Evolutionary conservation across 768 basidiomycete genomes (phyloP), one percentile per base, ranked within the genome.

Genomic region (Amanita fuliginea): DNA sequence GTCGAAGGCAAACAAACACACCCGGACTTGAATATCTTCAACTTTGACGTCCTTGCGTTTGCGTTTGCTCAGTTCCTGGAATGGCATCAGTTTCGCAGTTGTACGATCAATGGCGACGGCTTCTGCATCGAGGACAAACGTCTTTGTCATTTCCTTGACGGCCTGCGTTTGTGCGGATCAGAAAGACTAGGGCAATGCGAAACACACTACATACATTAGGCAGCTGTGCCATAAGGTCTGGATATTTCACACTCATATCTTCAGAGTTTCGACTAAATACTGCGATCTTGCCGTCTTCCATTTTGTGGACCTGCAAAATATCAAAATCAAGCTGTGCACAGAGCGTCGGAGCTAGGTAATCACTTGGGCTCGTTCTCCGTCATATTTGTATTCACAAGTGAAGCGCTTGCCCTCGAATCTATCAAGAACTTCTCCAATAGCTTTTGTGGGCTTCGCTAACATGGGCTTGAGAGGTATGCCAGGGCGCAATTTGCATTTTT

Each of bases 341-440:
- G 21, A 28, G 6, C 3, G 28, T 18, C n/a, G 7, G 13, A 4
- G 39, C 16, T 46, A 3, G 13, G 37, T 32, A 3, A 65, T 32
- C 39, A 83, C 86, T 70, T 97, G 94, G 13, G 96, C 96, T 42
- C 96, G 83, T 63, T 99, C 96, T 6, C 96, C 96, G 55, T 99
- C 96, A 57, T 99, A 99, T 65, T 99, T 99, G 68, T 99, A 99
- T 69, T 99, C 96, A 67, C 94, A 98, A 7, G 96, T 97, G 62
- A 99, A 98, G 47, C 75, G 78, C 65, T 93, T 94, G 60, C 81
- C 83, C 65, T 99, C 96, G 60, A 98, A 99, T 51, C 93, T 74
- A 67, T 99, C 95, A 18, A 99, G 76, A 16, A 99, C 95, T 66
- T 98, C 95, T 11, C 90, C 84, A 56, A 99, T 98, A 2, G 96